Base-by-base conservation (phyloP, 169 alveolate genomes). In the Cryptosporidium viatorum region DNA sequence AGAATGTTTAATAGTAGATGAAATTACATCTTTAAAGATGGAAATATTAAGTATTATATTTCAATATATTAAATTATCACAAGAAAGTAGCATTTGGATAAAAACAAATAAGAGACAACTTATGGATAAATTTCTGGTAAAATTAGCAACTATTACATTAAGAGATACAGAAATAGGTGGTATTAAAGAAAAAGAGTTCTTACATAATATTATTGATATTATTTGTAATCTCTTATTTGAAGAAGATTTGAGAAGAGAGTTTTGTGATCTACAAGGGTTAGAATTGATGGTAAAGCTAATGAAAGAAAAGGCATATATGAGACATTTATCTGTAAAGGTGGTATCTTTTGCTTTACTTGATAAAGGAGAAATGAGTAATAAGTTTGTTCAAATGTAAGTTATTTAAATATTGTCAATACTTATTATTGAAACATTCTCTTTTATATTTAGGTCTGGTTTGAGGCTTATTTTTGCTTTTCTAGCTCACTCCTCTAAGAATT, bases 351-450 rank as follows among this genome's bases (percentile, higher is more conserved):
- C 69, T n/a, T 26, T 80, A 31, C 3, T 80, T n/a, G 52, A 58
- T 10, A 41, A 59, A 10, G 52, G 80, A 16, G 74, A 59, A 43
- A 39, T 62, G 39, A 62, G 26, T 67, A 62, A 80, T n/a, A 62
- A 62, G 21, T 80, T 80, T 65, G 33, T 80, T 80, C 55, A 80
- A 45, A 31, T 80, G 89, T 80, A 80, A 80, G 89, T 80, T 55
- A 23, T 5, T 9, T 0, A 43, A 33, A n/a, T 16, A 0, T 26
- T 29, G 21, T 10, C 0, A 18, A 31, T 37, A 55, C 7, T 26
- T 68, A 60, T 68, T 68, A 41, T 18, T 12, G 9, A 68, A 14
- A 33, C 12, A 41, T 41, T 33, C 33, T 16, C 16, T 70, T 14
- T 48, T 48, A 1, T 48, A 48, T 14, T 55, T 37, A 80, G 89